phyloP scores from a whole-genome alignment of 2,329 filamentous ascomycete species.

The Penicillium sp. region DNA sequence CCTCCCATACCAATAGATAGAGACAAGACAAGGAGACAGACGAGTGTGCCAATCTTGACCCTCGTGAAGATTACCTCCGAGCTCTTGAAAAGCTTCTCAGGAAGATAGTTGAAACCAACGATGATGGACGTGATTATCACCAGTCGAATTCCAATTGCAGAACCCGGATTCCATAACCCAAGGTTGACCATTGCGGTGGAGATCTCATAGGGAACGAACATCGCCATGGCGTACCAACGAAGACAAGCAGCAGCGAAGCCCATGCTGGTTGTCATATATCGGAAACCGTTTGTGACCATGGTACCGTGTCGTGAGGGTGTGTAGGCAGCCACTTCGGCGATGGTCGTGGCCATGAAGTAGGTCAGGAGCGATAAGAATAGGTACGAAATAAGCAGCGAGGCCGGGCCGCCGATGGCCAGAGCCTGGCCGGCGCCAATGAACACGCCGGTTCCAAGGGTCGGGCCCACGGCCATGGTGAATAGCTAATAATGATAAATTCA shows the following conservation, averaged over 20 bases:
- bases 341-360: conserved; percentile 48
- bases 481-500: conserved; percentile 10
- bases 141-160: conserved; percentile 44
- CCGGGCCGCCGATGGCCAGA: conserved; percentile 52
- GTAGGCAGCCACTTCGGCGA: conserved; percentile 42
- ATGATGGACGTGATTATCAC: conserved; percentile 59
- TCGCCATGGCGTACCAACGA: conserved; percentile 48
- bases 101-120: conserved; percentile 48
- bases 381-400: conserved; percentile 53
- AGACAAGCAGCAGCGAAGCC: conserved; percentile 41
- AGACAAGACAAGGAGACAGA: conserved; percentile 49
- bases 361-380: conserved; percentile 48
- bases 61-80: conserved; percentile 50
- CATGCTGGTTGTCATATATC: conserved; percentile 39
- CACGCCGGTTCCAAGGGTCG: conserved; percentile 56
- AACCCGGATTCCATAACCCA: conserved; percentile 53
- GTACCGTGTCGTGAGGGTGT: conserved; percentile 39
- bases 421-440: conserved; percentile 56
- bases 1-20: conserved; percentile 54
- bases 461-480: conserved; percentile 52
- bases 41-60: conserved; percentile 50
- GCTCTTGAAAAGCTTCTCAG: conserved; percentile 50
- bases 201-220: conserved; percentile 57
- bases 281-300: conserved; percentile 41
- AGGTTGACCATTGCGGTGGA: conserved; percentile 64